These are phyloP conservation scores for Starmera quercuum DNA, from an alignment of 805 yeast species.

Conservation along the genomic window DNA sequence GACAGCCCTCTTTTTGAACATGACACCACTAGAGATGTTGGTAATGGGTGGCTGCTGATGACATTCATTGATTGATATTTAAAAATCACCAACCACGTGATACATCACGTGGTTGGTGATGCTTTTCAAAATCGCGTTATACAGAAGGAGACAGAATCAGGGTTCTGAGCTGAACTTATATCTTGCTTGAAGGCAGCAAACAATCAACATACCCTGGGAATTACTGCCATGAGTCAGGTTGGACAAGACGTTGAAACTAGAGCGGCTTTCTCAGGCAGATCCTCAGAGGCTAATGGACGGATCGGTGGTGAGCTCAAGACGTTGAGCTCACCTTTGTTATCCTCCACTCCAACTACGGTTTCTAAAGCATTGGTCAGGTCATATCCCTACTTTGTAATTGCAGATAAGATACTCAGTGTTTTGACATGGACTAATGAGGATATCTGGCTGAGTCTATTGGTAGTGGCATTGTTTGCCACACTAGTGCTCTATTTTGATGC, in stretches of 20 bases:
- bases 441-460: conserved; percentile 62
- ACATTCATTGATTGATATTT: no score
- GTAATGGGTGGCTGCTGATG: no score
- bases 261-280: conserved; percentile 33
- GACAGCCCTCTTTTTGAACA: conserved; percentile 33
- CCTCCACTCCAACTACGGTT: conserved; percentile 87
- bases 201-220: no score
- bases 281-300: conserved; percentile 12
- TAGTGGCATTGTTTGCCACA: conserved; percentile 47
- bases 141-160: no score
- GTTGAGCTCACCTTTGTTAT: conserved; percentile 61
- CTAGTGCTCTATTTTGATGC: conserved; percentile 70
- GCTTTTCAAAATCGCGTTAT: no score
- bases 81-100: no score
- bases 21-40: no score
- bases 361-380: conserved; percentile 75
- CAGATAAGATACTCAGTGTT: conserved; percentile 61
- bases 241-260: conserved; percentile 25
- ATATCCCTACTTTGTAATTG: conserved; percentile 75
- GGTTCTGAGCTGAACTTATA: no score
- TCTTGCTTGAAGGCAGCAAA: no score
- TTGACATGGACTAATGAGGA: conserved; percentile 91
- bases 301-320: conserved; percentile 19
- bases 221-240: not conserved
- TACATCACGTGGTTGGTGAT: no score